Conservation (phyloP, 2,329 filamentous ascomycete species). For the Grosmannia serpens region DNA sequence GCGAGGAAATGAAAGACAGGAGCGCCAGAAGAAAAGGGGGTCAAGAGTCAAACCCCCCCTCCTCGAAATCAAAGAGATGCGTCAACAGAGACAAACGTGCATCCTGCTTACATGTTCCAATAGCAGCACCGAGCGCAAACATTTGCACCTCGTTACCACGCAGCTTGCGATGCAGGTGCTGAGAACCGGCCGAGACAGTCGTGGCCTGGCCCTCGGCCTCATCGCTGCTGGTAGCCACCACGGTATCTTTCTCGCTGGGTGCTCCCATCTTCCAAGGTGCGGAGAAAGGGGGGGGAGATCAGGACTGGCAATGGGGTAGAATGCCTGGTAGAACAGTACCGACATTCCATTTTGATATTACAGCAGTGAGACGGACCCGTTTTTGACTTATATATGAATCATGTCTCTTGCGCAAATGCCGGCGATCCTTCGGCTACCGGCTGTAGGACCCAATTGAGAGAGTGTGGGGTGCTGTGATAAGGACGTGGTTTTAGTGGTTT, state of each 20-base stretch:
- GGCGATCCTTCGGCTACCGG: no score
- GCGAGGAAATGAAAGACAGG: background rate
- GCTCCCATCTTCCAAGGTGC: background rate
- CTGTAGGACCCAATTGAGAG: no score
- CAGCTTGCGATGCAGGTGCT: constrained; percentile 9
- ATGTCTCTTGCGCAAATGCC: no score
- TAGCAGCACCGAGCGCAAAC: constrained; percentile 47
- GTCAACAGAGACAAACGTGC: background rate
- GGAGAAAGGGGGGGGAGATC: background rate
- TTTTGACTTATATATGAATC: no score
- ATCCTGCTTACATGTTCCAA: constrained; percentile 34
- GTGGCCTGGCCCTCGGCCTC: background rate
- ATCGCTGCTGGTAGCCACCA: background rate
- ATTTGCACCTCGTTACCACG: constrained; percentile 18
- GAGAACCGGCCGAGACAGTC: constrained; percentile 3
- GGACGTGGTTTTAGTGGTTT: no score
- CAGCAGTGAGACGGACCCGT: no score
- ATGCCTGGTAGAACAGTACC: no score
- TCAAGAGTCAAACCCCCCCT: no score
- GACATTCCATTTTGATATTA: no score
- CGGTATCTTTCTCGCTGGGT: background rate
- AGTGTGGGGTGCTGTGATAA: no score
- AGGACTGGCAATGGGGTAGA: no score
- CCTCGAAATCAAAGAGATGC: background rate
- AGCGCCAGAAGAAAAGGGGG: background rate